phyloP scores from a whole-genome alignment of 1,284 basidiomycete species.

The Schizopora paradoxa region DNA sequence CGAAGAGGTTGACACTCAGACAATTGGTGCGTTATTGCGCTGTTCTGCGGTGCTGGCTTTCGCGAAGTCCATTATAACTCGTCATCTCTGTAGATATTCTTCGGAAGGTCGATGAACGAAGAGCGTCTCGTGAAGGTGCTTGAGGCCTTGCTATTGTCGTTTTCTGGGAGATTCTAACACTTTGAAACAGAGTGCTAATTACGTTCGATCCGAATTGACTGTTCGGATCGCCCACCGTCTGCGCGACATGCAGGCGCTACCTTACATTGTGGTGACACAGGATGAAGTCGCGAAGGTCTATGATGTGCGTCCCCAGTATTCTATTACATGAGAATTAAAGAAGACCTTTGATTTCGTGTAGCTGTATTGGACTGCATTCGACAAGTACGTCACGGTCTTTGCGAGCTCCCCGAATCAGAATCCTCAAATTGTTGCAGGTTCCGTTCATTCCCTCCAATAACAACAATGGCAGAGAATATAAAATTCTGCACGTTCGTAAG shows the following conservation, averaged over 20 bases:
- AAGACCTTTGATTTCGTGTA: slow-evolving; percentile 25
- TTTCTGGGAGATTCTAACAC: slow-evolving; percentile 7
- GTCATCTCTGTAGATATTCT: slow-evolving; percentile 44
- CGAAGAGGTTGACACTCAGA: slow-evolving; percentile 70
- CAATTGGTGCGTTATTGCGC: slow-evolving; percentile 58
- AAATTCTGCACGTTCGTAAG: slow-evolving; percentile 71
- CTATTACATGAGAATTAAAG: not conserved
- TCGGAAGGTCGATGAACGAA: slow-evolving; percentile 71
- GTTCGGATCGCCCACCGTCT: slow-evolving; percentile 85
- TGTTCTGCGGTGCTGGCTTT: slow-evolving; percentile 9
- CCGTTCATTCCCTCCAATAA: slow-evolving; percentile 71
- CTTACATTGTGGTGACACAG: slow-evolving; percentile 86
- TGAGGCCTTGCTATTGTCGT: slow-evolving; percentile 9
- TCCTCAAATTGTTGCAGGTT: slow-evolving; percentile 43
- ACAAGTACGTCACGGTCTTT: slow-evolving; percentile 47
- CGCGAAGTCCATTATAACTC: slow-evolving; percentile 6
- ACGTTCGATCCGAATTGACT: slow-evolving; percentile 84
- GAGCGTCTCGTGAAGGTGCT: slow-evolving; percentile 68
- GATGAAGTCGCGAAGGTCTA: slow-evolving; percentile 83
- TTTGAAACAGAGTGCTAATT: slow-evolving; percentile 69
- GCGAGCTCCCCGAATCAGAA: slow-evolving; percentile 4
- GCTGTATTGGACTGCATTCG: slow-evolving; percentile 80
- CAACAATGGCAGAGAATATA: slow-evolving; percentile 71
- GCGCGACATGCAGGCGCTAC: slow-evolving; percentile 80
- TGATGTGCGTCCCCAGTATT: slow-evolving; percentile 49